Percentiles rank a stretch among this genome's conserved stretches.
Conservation (phyloP, 78 protist genomes). For the Fonticula alba region DNA sequence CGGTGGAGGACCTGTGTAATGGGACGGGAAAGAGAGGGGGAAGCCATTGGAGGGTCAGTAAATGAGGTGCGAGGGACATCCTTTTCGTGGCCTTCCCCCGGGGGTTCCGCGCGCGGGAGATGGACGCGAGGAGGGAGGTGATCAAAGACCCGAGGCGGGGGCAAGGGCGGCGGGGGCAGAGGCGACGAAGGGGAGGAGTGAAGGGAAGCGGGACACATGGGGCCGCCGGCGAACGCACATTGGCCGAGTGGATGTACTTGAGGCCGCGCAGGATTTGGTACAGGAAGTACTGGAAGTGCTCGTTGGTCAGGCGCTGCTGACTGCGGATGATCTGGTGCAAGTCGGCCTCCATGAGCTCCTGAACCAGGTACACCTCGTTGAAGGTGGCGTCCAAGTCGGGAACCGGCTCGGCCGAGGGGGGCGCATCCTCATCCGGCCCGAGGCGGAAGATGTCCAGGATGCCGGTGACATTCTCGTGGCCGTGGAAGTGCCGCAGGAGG, state of each 20-base stretch:
- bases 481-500: conserved; percentile 30
- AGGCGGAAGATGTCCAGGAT: background rate
- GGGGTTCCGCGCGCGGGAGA: too few relatives aligned
- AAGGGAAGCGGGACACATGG: too few relatives aligned
- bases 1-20: conserved; percentile 71
- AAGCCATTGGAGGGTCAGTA: too few relatives aligned
- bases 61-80: too few relatives aligned
- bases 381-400: background rate
- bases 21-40: too few relatives aligned
- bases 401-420: background rate
- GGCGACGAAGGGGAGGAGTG: too few relatives aligned
- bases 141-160: too few relatives aligned
- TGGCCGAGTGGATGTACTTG: conserved; percentile 77
- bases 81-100: too few relatives aligned
- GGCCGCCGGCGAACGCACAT: too few relatives aligned
- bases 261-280: conserved; percentile 71
- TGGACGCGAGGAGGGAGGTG: too few relatives aligned
- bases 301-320: conserved; percentile 58
- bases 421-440: background rate
- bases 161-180: too few relatives aligned
- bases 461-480: conserved; percentile 12
- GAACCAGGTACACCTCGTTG: conserved; percentile 45
- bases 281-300: conserved; percentile 74
- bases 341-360: conserved; percentile 83
- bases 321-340: conserved; percentile 62